phyloP scores from a whole-genome alignment of 371 early-diverging fungal genomes.

The Zychaea mexicana region DNA sequence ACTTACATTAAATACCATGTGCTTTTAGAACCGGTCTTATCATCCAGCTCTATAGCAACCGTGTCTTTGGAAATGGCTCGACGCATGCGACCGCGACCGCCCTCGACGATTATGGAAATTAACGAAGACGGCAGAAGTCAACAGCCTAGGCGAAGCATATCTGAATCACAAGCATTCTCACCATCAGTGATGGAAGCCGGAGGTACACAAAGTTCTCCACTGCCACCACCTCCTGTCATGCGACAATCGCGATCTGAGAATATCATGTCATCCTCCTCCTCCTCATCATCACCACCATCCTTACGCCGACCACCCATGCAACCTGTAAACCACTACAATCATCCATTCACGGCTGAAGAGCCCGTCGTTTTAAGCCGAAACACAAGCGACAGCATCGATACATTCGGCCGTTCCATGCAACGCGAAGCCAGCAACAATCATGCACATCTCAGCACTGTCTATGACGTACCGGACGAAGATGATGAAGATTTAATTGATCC shows the following conservation, averaged over 20 bases:
- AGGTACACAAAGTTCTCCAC: neutral
- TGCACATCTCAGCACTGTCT: conserved; percentile 9
- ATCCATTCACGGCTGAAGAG: neutral
- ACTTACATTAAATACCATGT: neutral
- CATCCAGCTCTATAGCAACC: conserved; percentile 67
- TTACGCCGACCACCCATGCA: neutral
- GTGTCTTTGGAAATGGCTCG: conserved; percentile 64
- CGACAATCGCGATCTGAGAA: conserved; percentile 19
- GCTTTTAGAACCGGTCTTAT: conserved; percentile 63
- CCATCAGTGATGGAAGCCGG: neutral
- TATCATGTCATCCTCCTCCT: neutral
- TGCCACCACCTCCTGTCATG: conserved; percentile 7
- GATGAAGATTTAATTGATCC: conserved; percentile 53
- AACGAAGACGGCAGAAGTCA: conserved; percentile 11
- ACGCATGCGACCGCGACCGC: conserved; percentile 66
- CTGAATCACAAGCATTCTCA: neutral
- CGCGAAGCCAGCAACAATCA: conserved; percentile 1
- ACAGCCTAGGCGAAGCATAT: neutral
- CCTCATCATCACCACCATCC: too few species aligned
- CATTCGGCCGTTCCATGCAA: conserved; percentile 3
- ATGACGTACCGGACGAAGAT: conserved; percentile 29
- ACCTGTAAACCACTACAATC: neutral
- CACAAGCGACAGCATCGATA: conserved; percentile 5
- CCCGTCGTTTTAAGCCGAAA: neutral
- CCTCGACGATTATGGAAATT: conserved; percentile 43